Conservation (phyloP, 2,329 filamentous ascomycete genomes). For the Diaporthe velutina region DNA sequence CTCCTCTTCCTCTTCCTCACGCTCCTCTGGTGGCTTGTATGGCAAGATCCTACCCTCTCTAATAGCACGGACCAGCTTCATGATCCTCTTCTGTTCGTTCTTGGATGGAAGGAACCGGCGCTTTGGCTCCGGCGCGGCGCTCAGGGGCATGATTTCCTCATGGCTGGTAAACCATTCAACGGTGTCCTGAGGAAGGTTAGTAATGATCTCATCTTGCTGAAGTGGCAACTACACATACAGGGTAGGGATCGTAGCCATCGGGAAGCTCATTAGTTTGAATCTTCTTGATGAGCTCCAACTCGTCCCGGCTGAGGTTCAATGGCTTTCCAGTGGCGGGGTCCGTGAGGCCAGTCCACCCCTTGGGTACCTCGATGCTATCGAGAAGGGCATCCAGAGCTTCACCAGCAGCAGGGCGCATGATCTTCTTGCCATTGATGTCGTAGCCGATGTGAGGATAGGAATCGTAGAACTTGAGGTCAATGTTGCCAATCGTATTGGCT, state of each 20-base stretch:
- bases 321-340: conserved; percentile 96
- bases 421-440: conserved; percentile 98
- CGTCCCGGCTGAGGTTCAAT: conserved; percentile 86
- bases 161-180: conserved; percentile 95
- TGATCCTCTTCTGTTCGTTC: conserved; percentile 94
- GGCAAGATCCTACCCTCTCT: conserved; percentile 93
- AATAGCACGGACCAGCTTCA: conserved; percentile 97
- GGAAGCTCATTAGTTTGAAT: conserved; percentile 91
- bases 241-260: conserved; percentile 93
- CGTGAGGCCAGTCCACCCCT: conserved; percentile 96
- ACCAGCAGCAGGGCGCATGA: conserved; percentile 94
- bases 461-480: conserved; percentile 95
- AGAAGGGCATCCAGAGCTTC: conserved; percentile 93
- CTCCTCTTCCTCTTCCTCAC: conserved; percentile 77
- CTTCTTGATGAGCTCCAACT: conserved; percentile 88
- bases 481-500: conserved; percentile 94
- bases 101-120: conserved; percentile 95
- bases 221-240: conserved; percentile 62
- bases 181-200: conserved; percentile 70
- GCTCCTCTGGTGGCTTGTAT: conserved; percentile 80
- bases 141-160: conserved; percentile 93
- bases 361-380: conserved; percentile 95
- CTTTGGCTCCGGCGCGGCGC: conserved; percentile 95
- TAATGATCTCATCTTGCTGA: not conserved
- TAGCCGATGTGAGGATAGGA: conserved; percentile 98